phyloP scores from a whole-genome alignment of 1,284 basidiomycete species.

The Ceraceosorus guamensis region DNA sequence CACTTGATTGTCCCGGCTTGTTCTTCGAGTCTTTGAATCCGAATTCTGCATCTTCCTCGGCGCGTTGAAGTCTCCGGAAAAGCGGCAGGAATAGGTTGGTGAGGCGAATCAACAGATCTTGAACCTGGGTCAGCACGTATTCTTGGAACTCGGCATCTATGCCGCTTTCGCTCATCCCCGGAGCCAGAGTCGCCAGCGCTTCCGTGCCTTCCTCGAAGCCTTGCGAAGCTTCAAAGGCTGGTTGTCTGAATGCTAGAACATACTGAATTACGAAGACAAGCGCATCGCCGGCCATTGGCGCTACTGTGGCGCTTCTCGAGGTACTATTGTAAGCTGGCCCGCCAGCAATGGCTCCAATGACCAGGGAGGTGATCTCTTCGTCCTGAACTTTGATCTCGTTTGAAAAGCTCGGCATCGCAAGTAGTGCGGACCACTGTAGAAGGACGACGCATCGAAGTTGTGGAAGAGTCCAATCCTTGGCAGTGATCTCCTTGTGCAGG shows the following conservation, averaged over 20 bases:
- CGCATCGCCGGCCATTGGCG: slow-evolving; percentile 56
- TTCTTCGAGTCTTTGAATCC: slow-evolving; percentile 27
- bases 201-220: slow-evolving; percentile 55
- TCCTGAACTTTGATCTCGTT: slow-evolving; percentile 31
- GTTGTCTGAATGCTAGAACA: slow-evolving; percentile 48
- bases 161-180: slow-evolving; percentile 44
- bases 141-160: slow-evolving; percentile 40
- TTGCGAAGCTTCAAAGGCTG: slow-evolving; percentile 48
- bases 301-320: too few relatives aligned
- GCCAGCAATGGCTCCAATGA: slow-evolving; percentile 11
- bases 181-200: slow-evolving; percentile 26
- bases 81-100: slow-evolving; percentile 36
- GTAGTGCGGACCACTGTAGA: slow-evolving; percentile 74
- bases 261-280: slow-evolving; percentile 63
- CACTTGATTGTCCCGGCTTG: slow-evolving; percentile 9
- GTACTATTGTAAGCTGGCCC: slow-evolving; percentile 59
- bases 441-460: slow-evolving; percentile 68
- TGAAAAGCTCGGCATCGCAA: slow-evolving; percentile 29
- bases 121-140: slow-evolving; percentile 41
- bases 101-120: slow-evolving; percentile 28
- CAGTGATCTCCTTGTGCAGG: slow-evolving; percentile 41
- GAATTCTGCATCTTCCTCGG: slow-evolving; percentile 45
- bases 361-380: slow-evolving; percentile 27
- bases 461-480: slow-evolving; percentile 60
- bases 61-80: slow-evolving; percentile 42